Evolutionary conservation across 139 green algal species (phyloP), one percentile per base, ranked within the genome.

Genomic region (Chlamydomonas eustigma): DNA sequence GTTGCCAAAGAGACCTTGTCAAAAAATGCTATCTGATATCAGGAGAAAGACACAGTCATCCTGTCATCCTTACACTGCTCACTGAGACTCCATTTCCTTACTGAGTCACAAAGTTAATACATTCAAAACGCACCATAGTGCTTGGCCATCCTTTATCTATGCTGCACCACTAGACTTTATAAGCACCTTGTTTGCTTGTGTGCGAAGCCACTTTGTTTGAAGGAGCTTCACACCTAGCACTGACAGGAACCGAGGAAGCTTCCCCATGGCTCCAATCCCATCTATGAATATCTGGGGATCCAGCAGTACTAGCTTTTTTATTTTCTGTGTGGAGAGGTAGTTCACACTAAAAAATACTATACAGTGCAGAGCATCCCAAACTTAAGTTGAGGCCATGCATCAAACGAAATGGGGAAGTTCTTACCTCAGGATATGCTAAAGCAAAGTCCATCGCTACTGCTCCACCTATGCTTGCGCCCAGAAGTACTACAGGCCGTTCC

Each of bases 371-470:
- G 30, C 25, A 31, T 5, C 63, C 25, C 8, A 31, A 31, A 70
- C 8, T 28, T 32, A 70, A 70, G 63, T 63, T 28, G 22, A 22
- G 22, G 22, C 50, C 50, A 22, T 28, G 22, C 50, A 22, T 22
- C 63, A 70, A 22, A 70, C 32, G n/a, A 6, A 8, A 31, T 28
- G 24, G 5, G 6, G 24, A 31, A 22, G 63, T 28, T 6, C 76
- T 30, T 75, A 88, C 81, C 75, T 97, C 88, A 5, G 92, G 92
- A 70, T 97, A 84, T 0, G 77, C 38, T 0, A 91, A 37, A 0
- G 94, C 92, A 82, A 97, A 98, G 64, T 98, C 93, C 37, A 98
- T 82, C 1, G 95, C 94, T 2, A 92, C 86, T 0, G 94, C 90
- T 0, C 94, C 96, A 0, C 95, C 95, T 2, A 99, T 71, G 63